phyloP scores from a whole-genome alignment of 257 asterid genomes.

The Solanum piurae region DNA sequence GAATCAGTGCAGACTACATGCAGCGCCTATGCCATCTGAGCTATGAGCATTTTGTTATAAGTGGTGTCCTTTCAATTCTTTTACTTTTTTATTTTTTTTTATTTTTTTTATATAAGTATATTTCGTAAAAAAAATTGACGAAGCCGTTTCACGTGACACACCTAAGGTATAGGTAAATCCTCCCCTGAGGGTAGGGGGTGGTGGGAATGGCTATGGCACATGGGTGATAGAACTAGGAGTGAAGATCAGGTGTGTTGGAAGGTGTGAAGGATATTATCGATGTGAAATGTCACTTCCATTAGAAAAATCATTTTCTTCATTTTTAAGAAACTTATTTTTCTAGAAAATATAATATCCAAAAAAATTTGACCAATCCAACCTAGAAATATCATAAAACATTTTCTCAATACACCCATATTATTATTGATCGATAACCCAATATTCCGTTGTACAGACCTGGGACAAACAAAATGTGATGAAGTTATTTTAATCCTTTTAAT shows the following conservation, averaged over 20 bases:
- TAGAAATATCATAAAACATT: background rate
- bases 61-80: too few species aligned
- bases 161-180: too few species aligned
- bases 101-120: too few species aligned
- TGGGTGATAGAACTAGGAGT: background rate
- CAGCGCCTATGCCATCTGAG: too few species aligned
- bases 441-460: background rate
- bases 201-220: background rate
- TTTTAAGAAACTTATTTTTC: background rate
- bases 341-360: background rate
- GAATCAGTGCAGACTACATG: too few species aligned
- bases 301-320: background rate
- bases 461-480: background rate
- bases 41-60: too few species aligned
- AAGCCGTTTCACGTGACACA: too few species aligned
- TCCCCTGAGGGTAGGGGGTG: background rate
- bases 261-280: background rate
- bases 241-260: background rate
- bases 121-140: too few species aligned
- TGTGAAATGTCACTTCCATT: background rate
- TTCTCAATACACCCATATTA: background rate
- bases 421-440: background rate
- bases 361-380: background rate
- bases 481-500: background rate
- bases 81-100: too few species aligned